Evolutionary conservation across 2,329 filamentous ascomycete species (phyloP), one percentile per base, ranked within the genome.

Genomic region (Parastagonospora nodorum): DNA sequence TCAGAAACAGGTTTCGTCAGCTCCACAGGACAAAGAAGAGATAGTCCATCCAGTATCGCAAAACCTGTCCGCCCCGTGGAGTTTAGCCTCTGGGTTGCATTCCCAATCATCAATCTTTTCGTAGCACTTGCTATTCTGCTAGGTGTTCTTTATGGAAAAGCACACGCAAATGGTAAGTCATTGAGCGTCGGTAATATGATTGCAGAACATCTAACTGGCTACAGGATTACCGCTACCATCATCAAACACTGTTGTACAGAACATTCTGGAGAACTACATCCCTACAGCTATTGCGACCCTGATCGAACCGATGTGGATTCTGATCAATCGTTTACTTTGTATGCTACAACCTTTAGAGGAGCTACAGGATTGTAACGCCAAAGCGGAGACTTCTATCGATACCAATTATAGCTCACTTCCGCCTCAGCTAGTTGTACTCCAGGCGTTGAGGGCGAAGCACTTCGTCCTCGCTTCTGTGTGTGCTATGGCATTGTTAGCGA

Each of bases 291-390:
- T 86, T 3, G 80, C 82, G 0, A 86, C 84, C 0, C 45, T 85
- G 0, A 71, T 85, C 0, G 84, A 87, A 31, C 83, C 84, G 0
- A 74, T 82, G 1, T 84, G 84, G 79, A 67, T 84, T 0, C 59
- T 85, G 0, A 49, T 87, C 0, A 86, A 84, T 36, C 74, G 84
- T 0, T 46, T 81, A 0, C 56, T 84, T 0, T 85, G 82, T 35
- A 61, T 84, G 8, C 53, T 87, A 0, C 79, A 84, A 28, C 84
- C 84, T 0, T 80, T 84, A 14, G 74, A 80, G 2, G 76, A 82
- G 11, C 67, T 87, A 0, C 73, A 74, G 15, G 51, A 58, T 5
- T 77, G 80, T 0, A 69, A 74, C 6, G 72, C 77, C 0, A 42
- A 50, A 1, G 53, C 74, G 0, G 48, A 48, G 2, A 53, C 56